Base-by-base conservation (phyloP, 805 yeast genomes). In the Nakazawaea ishiwadae region DNA sequence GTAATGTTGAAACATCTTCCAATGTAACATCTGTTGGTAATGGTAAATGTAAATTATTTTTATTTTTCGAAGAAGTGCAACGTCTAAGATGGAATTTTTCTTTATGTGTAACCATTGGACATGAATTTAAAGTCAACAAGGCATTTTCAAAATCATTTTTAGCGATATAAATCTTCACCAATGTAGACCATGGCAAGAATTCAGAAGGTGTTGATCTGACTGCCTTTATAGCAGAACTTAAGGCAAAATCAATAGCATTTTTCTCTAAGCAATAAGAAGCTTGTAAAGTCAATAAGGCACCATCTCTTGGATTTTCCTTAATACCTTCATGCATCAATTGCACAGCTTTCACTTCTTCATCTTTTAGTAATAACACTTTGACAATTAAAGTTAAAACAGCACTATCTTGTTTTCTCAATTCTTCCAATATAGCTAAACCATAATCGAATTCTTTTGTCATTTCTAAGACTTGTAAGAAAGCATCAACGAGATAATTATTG, bases 41-140 rank as follows among this genome's bases (percentile, higher is more conserved):
- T 0, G 95, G 95, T 31, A 85, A 66, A 59, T 85, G 95, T 50
- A 85, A 60, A 44, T 71, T 74, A 3, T 75, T 77, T 15, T 67
- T 55, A 23, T 33, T 37, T 19, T 62, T 59, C 16, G 79, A 72
- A 20, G 77, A 73, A 9, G 75, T 75, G 4, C 81, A 71, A 52
- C 93, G 66, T 54, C 73, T 77, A 51, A 83, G 68, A 17, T 71
- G 66, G 55, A 68, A 84, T 47, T 75, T 75, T 51, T 84, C 93
- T 54, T 78, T 81, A 52, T 79, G 77, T 9, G 84, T 75, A 40
- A 80, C 80, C 88, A 85, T 83, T 18, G 95, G 95, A 53, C 90
- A 83, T 12, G 91, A 79, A 52, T 85, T 85, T 49, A 85, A 66
- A 1, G 89, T 76, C 43, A 84, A 61, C 40, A 85, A 65, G 1